Evolutionary conservation across 176 grass and related monocot species (phyloP).

Genomic region (Typha latifolia): DNA sequence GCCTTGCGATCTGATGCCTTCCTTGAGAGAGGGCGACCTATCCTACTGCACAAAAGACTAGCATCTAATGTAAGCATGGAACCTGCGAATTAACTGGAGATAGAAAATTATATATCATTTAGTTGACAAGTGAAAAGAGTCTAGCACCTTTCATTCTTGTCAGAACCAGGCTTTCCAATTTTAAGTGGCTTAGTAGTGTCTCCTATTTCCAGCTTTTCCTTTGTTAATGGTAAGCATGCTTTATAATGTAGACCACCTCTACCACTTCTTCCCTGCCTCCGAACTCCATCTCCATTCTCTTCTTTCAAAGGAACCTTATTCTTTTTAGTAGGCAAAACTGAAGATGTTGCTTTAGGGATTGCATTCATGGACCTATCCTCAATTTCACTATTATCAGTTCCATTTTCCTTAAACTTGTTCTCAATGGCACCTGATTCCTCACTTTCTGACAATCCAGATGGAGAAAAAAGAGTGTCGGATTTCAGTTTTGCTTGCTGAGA

Average conservation of each 20-base stretch:
- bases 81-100: neutral
- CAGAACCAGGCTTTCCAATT: constrained; percentile 38
- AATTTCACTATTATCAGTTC: constrained; percentile 38
- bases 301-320: constrained; percentile 70
- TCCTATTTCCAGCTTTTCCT: constrained; percentile 40
- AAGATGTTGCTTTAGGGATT: constrained; percentile 20
- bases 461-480: constrained; percentile 37
- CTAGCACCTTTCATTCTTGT: constrained; percentile 62
- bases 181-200: constrained; percentile 51
- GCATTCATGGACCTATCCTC: constrained; percentile 30
- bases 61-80: neutral
- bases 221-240: constrained; percentile 37
- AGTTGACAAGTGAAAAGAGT: neutral
- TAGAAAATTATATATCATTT: too few species aligned
- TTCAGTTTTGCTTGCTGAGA: constrained; percentile 23
- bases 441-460: constrained; percentile 56
- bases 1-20: constrained; percentile 59
- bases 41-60: constrained; percentile 36
- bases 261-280: constrained; percentile 52
- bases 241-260: constrained; percentile 46
- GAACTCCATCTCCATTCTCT: constrained; percentile 57
- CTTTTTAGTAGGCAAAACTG: constrained; percentile 39
- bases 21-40: constrained; percentile 47
- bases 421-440: constrained; percentile 41
- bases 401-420: constrained; percentile 61